phyloP scores from a whole-genome alignment of 2,329 filamentous ascomycete species.

The Alternaria tenuissima region DNA sequence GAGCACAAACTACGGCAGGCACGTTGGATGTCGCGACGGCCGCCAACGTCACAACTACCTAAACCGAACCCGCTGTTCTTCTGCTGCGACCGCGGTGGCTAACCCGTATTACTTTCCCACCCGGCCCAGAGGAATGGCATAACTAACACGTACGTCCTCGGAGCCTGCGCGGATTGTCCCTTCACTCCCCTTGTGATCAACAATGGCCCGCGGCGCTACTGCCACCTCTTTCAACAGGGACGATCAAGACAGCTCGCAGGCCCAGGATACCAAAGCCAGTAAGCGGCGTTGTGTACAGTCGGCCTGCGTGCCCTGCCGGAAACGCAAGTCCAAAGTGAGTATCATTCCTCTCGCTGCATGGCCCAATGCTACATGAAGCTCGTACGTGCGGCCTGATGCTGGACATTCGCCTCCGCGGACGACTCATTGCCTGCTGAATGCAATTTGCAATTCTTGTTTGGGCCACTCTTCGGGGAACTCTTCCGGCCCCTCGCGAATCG shows the following conservation, averaged over 20 bases:
- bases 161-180: slow-evolving; percentile 25
- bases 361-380: not conserved
- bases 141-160: slow-evolving; percentile 27
- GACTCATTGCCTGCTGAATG: not conserved
- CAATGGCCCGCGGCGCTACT: slow-evolving; percentile 42
- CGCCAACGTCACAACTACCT: slow-evolving; percentile 22
- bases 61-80: slow-evolving; percentile 7
- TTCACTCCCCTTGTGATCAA: slow-evolving; percentile 19
- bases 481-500: not conserved
- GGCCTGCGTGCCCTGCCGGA: slow-evolving; percentile 60
- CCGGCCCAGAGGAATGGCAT: slow-evolving; percentile 25
- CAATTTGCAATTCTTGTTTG: slow-evolving; percentile 1
- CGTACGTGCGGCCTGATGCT: slow-evolving; percentile 11
- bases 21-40: slow-evolving; percentile 16
- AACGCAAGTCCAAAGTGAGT: slow-evolving; percentile 60
- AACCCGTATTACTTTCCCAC: slow-evolving; percentile 11
- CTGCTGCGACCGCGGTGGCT: slow-evolving; percentile 17
- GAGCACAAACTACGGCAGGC: slow-evolving; percentile 6
- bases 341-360: slow-evolving; percentile 2
- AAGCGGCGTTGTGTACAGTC: slow-evolving; percentile 49
- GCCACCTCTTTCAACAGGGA: slow-evolving; percentile 30
- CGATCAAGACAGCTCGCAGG: slow-evolving; percentile 26
- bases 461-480: slow-evolving; percentile 2
- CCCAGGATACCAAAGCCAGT: slow-evolving; percentile 34
- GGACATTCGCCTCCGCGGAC: slow-evolving; percentile 32